Evolutionary conservation across 208 protist species (phyloP), one percentile per base, ranked within the genome.

Genomic region (Novymonas esmeraldas): DNA sequence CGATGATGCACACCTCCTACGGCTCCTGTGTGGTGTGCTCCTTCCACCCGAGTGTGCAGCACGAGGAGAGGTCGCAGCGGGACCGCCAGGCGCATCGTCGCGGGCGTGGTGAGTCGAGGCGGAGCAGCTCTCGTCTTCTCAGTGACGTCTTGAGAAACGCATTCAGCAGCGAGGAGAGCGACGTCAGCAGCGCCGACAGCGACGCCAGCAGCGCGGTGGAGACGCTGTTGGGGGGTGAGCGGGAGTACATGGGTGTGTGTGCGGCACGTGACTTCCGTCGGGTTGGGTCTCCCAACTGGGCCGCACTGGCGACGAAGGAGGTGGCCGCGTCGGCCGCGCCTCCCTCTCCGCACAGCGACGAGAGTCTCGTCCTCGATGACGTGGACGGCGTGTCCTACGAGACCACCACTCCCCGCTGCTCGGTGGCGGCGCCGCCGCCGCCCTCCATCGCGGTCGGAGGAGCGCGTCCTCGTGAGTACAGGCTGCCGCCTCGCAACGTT

Each of bases 191-290:
- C 50, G 16, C 28, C 14, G 48, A 52, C 28, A 50, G 50, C 50
- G 59, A 46, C 33, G 22, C n/a, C 22, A 16, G 5, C 36, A 38
- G 62, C 33, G 26, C 14, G 26, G 2, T 10, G 0, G 44, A 52
- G 22, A 50, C 50, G 1, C 7, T 51, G 6, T 38, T n/a, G 13
- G 14, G 26, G 18, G 50, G 50, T 34, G 50, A 60, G 39, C 36
- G 62, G 24, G 49, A 60, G 31, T 29, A 48, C 50, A 42, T 51
- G 62, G 39, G 51, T 22, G 62, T 68, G 16, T 68, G 50, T 50
- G 39, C 51, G 38, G 24, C 11, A 0, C 62, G 36, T 0, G 62
- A 68, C 62, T 68, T 68, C 39, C 38, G 36, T 18, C 26, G 38
- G 6, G 62, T 59, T 9, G 24, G 24, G 14, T 68, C 62, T 22